Percentiles rank a stretch among this genome's conserved stretches.
Conservation (phyloP, 257 asterid species). For the Solanum rostratum region DNA sequence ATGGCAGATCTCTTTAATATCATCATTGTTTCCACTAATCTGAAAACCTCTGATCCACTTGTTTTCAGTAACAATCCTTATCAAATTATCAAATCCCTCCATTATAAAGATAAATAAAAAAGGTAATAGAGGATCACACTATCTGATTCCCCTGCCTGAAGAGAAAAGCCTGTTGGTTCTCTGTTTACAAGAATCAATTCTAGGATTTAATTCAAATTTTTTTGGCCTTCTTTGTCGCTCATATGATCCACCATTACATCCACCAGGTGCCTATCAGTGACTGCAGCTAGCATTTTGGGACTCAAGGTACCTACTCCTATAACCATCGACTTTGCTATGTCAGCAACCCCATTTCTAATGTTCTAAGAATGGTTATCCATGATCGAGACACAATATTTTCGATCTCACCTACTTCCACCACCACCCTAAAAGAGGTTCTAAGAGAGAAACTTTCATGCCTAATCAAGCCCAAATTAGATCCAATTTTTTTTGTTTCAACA, state of each 20-base stretch:
- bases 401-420: background rate
- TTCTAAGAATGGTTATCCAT: background rate
- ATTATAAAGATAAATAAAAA: too few species aligned
- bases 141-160: too few species aligned
- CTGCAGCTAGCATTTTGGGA: background rate
- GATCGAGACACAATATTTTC: background rate
- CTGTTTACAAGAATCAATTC: background rate
- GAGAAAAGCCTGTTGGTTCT: too few species aligned
- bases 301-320: background rate
- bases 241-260: background rate
- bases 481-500: background rate
- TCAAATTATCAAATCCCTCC: too few species aligned
- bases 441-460: background rate
- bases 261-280: background rate
- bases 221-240: background rate
- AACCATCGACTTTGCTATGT: background rate
- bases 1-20: too few species aligned
- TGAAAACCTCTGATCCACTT: too few species aligned
- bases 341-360: background rate
- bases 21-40: too few species aligned
- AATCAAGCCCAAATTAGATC: background rate
- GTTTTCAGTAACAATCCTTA: too few species aligned
- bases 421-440: background rate
- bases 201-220: background rate
- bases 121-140: too few species aligned